phyloP scores from a whole-genome alignment of 805 yeast species.

The Candida alai region DNA sequence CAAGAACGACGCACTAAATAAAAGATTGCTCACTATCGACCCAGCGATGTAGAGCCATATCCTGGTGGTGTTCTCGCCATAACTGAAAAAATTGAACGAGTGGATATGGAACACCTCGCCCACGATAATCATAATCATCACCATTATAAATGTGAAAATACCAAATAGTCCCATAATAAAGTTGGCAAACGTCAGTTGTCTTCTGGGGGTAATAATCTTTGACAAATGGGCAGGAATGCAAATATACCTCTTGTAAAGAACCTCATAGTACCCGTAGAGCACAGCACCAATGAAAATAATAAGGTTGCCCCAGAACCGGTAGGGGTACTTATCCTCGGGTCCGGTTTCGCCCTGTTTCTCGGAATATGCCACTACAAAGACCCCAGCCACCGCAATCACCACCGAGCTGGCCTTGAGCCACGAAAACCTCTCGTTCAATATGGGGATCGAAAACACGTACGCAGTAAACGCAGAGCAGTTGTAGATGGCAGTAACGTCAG shows the following conservation, averaged over 20 bases:
- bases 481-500: constrained; percentile 87
- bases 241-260: constrained; percentile 66
- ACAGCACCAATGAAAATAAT: constrained; percentile 73
- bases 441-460: constrained; percentile 74
- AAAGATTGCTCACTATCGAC: constrained; percentile 59
- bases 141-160: constrained; percentile 44
- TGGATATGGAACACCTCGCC: constrained; percentile 56
- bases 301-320: constrained; percentile 64
- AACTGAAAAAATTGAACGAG: constrained; percentile 50
- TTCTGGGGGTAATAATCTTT: constrained; percentile 44
- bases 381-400: constrained; percentile 67
- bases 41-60: constrained; percentile 45
- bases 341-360: constrained; percentile 29
- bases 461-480: constrained; percentile 90
- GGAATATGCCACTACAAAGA: constrained; percentile 71
- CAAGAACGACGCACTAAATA: constrained; percentile 68
- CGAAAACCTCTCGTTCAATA: constrained; percentile 63
- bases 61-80: constrained; percentile 31
- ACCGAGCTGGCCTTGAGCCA: constrained; percentile 66
- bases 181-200: constrained; percentile 79
- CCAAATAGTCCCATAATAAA: constrained; percentile 58
- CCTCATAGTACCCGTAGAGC: constrained; percentile 79
- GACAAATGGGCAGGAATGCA: constrained; percentile 65
- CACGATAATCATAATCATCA: constrained; percentile 44
- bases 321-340: constrained; percentile 40